Conservation (phyloP, 495 filamentous ascomycete species). For the Entonaema liquescens region DNA sequence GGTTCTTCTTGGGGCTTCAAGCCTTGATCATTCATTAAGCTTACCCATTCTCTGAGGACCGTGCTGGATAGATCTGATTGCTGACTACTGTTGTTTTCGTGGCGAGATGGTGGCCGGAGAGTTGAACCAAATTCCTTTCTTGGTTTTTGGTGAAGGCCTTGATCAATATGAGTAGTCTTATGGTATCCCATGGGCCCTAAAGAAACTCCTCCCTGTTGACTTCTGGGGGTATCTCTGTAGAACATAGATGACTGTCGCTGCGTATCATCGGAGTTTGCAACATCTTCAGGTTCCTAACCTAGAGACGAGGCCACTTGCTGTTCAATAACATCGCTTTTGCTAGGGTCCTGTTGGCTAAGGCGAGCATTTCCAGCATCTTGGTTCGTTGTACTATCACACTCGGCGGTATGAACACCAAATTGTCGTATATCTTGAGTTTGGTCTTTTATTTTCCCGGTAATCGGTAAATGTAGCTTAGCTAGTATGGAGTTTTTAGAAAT, state of each 20-base stretch:
- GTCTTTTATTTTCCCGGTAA: constrained; percentile 43
- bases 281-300: neutral
- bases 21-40: constrained; percentile 43
- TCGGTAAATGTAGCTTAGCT: constrained; percentile 46
- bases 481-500: constrained; percentile 45
- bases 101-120: constrained; percentile 23
- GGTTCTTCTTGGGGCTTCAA: constrained; percentile 15
- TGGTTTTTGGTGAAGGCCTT: neutral
- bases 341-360: neutral
- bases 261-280: neutral
- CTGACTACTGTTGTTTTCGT: constrained; percentile 15
- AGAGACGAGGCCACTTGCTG: neutral
- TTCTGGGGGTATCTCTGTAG: neutral
- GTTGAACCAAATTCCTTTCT: constrained; percentile 12
- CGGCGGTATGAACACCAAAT: neutral
- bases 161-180: neutral
- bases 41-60: constrained; percentile 45
- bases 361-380: neutral
- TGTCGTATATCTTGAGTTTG: constrained; percentile 29
- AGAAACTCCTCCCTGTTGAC: neutral
- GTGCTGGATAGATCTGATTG: constrained; percentile 38
- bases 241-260: neutral
- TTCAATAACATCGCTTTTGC: neutral
- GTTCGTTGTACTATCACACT: neutral
- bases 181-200: neutral